These are phyloP conservation scores for Eutrema salsugineum DNA, from an alignment of 441 rosid species.

Conservation along the genomic window DNA sequence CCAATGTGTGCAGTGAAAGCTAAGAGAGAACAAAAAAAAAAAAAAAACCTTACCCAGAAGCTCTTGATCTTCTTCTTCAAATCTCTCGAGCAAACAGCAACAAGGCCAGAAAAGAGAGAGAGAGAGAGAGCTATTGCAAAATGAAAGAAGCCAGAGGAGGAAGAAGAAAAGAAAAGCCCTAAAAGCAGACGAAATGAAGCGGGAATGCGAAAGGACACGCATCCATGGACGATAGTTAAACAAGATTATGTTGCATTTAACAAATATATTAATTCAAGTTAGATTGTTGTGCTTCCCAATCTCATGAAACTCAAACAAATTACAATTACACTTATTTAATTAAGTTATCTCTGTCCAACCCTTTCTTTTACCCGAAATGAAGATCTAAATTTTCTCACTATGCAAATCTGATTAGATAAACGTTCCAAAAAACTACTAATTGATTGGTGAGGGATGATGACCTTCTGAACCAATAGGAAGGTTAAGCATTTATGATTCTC, in stretches of 20 bases:
- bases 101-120: background rate
- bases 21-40: background rate
- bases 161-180: background rate
- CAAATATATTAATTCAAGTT: background rate
- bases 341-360: no score
- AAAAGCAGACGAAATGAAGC: conserved; percentile 6
- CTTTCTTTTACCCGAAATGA: no score
- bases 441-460: no score
- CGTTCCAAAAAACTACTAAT: no score
- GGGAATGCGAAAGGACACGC: conserved; percentile 19
- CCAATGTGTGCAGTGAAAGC: background rate
- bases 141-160: background rate
- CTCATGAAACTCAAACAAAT: background rate
- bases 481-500: background rate
- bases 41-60: conserved; percentile 8
- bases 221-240: background rate
- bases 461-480: background rate
- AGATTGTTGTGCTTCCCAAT: background rate
- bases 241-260: background rate
- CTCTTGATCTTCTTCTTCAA: background rate
- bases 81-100: background rate
- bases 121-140: background rate
- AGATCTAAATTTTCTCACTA: no score
- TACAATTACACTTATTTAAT: background rate
- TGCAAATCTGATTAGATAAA: no score